phyloP scores from a whole-genome alignment of 345 rosid species.

The Eutrema heterophyllum region DNA sequence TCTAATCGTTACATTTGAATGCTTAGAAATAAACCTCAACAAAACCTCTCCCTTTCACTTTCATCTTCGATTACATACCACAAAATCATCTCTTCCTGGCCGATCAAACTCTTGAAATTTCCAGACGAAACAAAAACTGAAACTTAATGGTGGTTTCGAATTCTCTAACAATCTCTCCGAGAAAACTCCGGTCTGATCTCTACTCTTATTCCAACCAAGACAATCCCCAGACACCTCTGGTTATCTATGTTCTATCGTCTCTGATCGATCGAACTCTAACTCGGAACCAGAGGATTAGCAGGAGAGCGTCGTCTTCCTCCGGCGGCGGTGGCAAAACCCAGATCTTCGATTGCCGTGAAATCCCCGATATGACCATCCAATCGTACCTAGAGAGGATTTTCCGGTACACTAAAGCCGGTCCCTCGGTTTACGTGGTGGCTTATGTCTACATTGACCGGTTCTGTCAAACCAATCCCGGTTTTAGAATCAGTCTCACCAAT shows the following conservation, averaged over 20 bases:
- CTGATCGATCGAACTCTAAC: constrained; percentile 66
- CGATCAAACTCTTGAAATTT: not conserved
- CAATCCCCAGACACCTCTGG: constrained; percentile 64
- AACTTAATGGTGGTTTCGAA: constrained; percentile 40
- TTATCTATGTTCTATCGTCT: constrained; percentile 73
- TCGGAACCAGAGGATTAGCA: constrained; percentile 59
- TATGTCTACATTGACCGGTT: constrained; percentile 86
- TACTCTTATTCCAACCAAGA: constrained; percentile 56
- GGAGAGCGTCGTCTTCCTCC: constrained; percentile 21
- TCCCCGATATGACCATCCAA: constrained; percentile 72
- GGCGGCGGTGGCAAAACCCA: constrained; percentile 15
- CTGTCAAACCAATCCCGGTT: constrained; percentile 70
- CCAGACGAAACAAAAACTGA: not conserved
- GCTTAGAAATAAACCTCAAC: constrained; percentile 23
- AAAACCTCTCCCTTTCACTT: constrained; percentile 22
- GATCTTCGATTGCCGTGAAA: constrained; percentile 62
- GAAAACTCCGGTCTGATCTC: constrained; percentile 81
- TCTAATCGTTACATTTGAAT: constrained; percentile 3
- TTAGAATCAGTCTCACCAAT: constrained; percentile 56
- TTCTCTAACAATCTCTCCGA: constrained; percentile 53
- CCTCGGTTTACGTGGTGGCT: constrained; percentile 80
- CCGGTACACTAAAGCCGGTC: constrained; percentile 76
- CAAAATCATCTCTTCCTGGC: not conserved
- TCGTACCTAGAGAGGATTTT: constrained; percentile 81
- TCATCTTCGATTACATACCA: constrained; percentile 9